Conservation (phyloP, 2,329 filamentous ascomycete species). For the Cordyceps farinosa region DNA sequence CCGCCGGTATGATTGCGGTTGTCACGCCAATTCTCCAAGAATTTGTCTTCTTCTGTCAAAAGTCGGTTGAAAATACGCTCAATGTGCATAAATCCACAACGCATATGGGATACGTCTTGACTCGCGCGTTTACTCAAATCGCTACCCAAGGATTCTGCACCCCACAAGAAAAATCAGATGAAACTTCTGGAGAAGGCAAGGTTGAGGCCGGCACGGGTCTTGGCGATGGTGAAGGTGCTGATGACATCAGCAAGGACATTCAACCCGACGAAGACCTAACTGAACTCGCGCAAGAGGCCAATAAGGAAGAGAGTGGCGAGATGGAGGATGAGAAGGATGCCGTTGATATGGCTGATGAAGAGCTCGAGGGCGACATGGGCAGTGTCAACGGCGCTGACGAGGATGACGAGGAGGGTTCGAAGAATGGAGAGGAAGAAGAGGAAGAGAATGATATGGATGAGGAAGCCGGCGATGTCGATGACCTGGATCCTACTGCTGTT, state of each 20-base stretch:
- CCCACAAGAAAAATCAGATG: constrained; percentile 74
- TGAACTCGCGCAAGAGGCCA: constrained; percentile 82
- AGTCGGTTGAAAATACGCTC: constrained; percentile 55
- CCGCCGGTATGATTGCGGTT: constrained; percentile 31
- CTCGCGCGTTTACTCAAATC: constrained; percentile 74
- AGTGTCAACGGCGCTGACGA: constrained; percentile 60
- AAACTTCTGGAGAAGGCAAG: constrained; percentile 69
- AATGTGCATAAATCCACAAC: constrained; percentile 67
- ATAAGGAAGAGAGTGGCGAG: constrained; percentile 60
- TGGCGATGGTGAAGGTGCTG: constrained; percentile 89
- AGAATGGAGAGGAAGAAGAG: constrained; percentile 61
- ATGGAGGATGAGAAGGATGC: constrained; percentile 80
- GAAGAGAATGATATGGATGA: constrained; percentile 79
- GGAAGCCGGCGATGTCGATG: constrained; percentile 85
- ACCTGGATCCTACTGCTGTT: constrained; percentile 81
- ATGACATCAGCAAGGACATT: constrained; percentile 98
- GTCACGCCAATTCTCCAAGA: constrained; percentile 68
- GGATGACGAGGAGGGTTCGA: constrained; percentile 56
- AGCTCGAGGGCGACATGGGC: constrained; percentile 81
- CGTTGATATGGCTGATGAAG: constrained; percentile 88
- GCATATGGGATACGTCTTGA: constrained; percentile 71
- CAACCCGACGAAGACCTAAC: constrained; percentile 88
- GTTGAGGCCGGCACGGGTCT: constrained; percentile 89
- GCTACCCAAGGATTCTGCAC: constrained; percentile 86
- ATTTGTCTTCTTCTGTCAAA: constrained; percentile 61